Evolutionary conservation across 2,329 filamentous ascomycete genomes (phyloP).

Genomic region (Aspergillus intermedius): DNA sequence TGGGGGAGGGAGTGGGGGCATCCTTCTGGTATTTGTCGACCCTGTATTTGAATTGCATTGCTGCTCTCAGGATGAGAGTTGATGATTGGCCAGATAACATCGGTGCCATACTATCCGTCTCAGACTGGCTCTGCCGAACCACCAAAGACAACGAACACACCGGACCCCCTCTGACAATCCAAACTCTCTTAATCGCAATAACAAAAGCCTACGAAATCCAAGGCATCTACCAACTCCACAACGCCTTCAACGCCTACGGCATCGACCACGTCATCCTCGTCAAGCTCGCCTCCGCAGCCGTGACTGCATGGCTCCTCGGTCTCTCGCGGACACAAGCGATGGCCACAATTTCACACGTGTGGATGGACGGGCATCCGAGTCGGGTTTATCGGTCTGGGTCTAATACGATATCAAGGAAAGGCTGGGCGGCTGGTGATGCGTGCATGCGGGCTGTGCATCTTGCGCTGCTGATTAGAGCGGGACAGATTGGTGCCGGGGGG

Average conservation of each 20-base stretch:
- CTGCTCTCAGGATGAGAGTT: neutral
- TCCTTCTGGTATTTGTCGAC: conserved; percentile 24
- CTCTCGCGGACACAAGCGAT: conserved; percentile 27
- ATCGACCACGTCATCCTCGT: conserved; percentile 40
- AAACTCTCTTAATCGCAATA: conserved; percentile 24
- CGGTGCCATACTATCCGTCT: conserved; percentile 30
- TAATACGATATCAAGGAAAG: conserved; percentile 36
- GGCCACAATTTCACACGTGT: conserved; percentile 34
- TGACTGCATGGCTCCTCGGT: conserved; percentile 33
- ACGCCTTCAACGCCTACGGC: conserved; percentile 36
- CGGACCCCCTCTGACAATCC: conserved; percentile 25
- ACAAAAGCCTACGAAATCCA: conserved; percentile 42
- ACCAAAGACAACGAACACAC: conserved; percentile 3
- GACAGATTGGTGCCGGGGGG: conserved; percentile 23
- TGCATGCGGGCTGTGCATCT: conserved; percentile 37
- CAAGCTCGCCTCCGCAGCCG: conserved; percentile 36
- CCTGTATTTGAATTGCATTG: neutral
- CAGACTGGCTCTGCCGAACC: conserved; percentile 26
- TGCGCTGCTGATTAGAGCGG: conserved; percentile 20
- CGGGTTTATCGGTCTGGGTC: conserved; percentile 27
- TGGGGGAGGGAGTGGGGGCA: conserved; percentile 39
- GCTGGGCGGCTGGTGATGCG: conserved; percentile 39
- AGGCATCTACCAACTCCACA: conserved; percentile 30
- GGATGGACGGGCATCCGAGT: conserved; percentile 34
- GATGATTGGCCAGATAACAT: conserved; percentile 29